These are phyloP conservation scores for Phlegmacium glaucopus DNA, from an alignment of 768 basidiomycete species.

Conservation along the genomic window DNA sequence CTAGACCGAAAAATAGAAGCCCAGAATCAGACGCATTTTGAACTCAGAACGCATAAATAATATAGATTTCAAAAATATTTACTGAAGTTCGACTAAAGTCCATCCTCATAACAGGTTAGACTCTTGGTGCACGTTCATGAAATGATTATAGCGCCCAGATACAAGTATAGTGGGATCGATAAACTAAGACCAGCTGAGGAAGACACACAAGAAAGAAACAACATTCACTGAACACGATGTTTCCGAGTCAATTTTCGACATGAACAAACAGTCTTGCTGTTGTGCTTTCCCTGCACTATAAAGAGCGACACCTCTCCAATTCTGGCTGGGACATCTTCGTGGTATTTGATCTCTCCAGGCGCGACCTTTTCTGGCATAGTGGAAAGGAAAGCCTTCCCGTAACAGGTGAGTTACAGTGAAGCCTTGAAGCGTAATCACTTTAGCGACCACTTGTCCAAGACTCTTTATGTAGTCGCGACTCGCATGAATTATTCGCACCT, in stretches of 20 bases:
- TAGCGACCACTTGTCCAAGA: slow-evolving; percentile 33
- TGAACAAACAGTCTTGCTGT: slow-evolving; percentile 32
- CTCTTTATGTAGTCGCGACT: slow-evolving; percentile 31
- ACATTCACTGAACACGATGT: neutral
- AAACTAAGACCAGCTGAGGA: too few species aligned
- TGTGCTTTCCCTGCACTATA: slow-evolving; percentile 33
- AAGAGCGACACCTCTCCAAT: slow-evolving; percentile 32
- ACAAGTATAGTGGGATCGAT: too few species aligned
- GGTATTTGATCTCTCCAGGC: slow-evolving; percentile 43
- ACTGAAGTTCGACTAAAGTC: too few species aligned
- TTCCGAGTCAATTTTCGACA: slow-evolving; percentile 22
- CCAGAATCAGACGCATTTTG: too few species aligned
- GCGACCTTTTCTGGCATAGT: slow-evolving; percentile 38
- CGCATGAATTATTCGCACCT: slow-evolving; percentile 19
- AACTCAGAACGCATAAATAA: too few species aligned
- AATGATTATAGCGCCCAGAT: too few species aligned
- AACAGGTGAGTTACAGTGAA: slow-evolving; percentile 36
- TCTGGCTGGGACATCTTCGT: slow-evolving; percentile 43
- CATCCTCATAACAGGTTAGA: too few species aligned
- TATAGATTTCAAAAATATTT: too few species aligned
- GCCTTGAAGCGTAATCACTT: slow-evolving; percentile 34
- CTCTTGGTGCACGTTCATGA: too few species aligned
- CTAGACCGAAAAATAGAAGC: too few species aligned
- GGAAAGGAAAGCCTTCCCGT: slow-evolving; percentile 38
- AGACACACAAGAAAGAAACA: too few species aligned